A percentile compares a stretch with the other conserved stretches of the same genome.
Conservation (phyloP, 805 yeast genomes). For the Myxozyma vanderwaltii region DNA sequence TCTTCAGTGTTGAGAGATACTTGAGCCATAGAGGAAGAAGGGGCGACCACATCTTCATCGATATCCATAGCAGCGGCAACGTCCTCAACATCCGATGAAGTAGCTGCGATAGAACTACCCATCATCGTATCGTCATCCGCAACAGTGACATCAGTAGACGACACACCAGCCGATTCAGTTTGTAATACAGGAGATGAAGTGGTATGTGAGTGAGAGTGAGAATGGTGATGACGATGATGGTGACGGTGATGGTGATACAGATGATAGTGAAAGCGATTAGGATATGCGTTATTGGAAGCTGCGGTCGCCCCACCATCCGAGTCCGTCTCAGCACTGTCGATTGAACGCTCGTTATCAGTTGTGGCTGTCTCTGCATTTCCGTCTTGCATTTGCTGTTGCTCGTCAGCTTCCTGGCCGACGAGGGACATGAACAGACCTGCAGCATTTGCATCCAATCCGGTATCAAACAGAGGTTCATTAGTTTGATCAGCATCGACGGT, state of each 20-base stretch:
- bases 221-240: slow-evolving; percentile 27
- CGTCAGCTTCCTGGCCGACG: slow-evolving; percentile 14
- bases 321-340: neutral
- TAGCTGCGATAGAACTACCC: neutral
- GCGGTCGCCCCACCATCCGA: neutral
- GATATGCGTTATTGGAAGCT: slow-evolving; percentile 7
- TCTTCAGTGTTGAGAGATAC: neutral
- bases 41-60: slow-evolving; percentile 7
- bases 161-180: neutral
- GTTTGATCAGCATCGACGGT: neutral
- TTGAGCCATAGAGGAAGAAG: slow-evolving; percentile 3
- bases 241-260: slow-evolving; percentile 25
- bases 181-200: neutral
- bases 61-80: slow-evolving; percentile 7
- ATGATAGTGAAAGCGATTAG: slow-evolving; percentile 16
- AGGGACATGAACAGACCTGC: slow-evolving; percentile 23
- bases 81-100: slow-evolving; percentile 8
- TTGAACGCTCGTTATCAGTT: slow-evolving; percentile 1
- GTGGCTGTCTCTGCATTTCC: neutral
- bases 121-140: slow-evolving; percentile 5
- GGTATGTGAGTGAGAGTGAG: slow-evolving; percentile 19
- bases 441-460: slow-evolving; percentile 20
- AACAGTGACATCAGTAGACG: neutral
- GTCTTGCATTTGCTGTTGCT: neutral
- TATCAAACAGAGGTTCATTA: slow-evolving; percentile 15